A percentile compares a stretch with the other conserved stretches of the same genome.
phyloP scores from a whole-genome alignment of 148 eudicot genomes.

The Amaranthus cruentus region DNA sequence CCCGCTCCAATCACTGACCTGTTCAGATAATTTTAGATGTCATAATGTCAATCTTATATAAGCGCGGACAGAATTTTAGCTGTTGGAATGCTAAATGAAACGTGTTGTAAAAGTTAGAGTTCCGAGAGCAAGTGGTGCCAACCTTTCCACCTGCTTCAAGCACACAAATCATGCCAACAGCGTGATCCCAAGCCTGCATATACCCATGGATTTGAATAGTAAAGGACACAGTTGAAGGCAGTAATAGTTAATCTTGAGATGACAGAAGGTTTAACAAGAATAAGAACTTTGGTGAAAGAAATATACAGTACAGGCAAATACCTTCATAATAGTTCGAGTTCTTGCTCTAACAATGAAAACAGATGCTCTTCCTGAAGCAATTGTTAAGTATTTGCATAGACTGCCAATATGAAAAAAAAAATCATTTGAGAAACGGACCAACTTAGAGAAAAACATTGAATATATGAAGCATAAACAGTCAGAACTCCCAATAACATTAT shows the following conservation, averaged over 20 bases:
- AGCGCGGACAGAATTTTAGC: background rate
- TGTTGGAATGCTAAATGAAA: background rate
- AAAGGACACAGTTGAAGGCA: background rate
- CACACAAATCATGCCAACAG: constrained; percentile 87
- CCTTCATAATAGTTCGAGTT: constrained; percentile 53
- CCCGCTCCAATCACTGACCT: constrained; percentile 94
- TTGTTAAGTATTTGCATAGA: constrained; percentile 83
- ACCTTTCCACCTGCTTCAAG: constrained; percentile 98
- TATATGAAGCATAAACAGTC: background rate
- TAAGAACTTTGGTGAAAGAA: background rate
- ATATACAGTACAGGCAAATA: constrained; percentile 12
- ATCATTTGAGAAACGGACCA: background rate
- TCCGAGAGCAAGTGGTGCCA: constrained; percentile 7
- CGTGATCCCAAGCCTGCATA: constrained; percentile 90
- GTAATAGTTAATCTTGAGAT: background rate
- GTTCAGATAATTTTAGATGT: constrained; percentile 10
- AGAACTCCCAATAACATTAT: background rate
- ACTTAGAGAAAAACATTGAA: background rate
- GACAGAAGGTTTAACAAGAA: background rate
- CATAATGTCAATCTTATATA: constrained; percentile 6
- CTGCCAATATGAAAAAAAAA: constrained; percentile 33
- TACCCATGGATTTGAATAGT: constrained; percentile 14
- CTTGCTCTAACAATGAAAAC: constrained; percentile 57
- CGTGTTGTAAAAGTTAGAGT: background rate
- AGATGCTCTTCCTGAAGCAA: constrained; percentile 84